Evolutionary conservation across 495 filamentous ascomycete species (phyloP).

Genomic region (Amorphotheca resinae): DNA sequence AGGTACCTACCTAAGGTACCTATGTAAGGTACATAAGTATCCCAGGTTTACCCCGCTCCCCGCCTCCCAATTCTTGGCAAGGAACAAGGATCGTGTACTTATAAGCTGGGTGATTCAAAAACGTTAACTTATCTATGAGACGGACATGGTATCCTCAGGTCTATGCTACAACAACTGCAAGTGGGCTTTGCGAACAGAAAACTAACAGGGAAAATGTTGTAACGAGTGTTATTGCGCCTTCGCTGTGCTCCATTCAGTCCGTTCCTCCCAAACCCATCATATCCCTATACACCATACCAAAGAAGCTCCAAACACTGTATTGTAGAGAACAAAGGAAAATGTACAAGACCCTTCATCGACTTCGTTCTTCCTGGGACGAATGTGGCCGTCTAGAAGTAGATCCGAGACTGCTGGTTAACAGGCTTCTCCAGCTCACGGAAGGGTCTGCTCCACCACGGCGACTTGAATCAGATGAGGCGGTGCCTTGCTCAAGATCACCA

Average conservation of each 20-base stretch:
- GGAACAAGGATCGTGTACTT: too few species aligned
- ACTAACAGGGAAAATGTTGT: conserved; percentile 4
- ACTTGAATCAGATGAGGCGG: conserved; percentile 1
- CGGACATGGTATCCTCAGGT: conserved; percentile 10
- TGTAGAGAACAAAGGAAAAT: background rate
- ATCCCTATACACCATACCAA: conserved; percentile 18
- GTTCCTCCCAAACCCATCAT: conserved; percentile 7
- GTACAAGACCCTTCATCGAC: conserved; percentile 5
- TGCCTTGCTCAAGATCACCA: conserved; percentile 16
- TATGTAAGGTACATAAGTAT: too few species aligned
- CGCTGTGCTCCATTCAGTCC: conserved; percentile 19
- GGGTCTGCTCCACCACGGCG: conserved; percentile 4
- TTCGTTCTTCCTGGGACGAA: conserved; percentile 14
- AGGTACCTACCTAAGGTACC: too few species aligned
- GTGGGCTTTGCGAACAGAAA: background rate
- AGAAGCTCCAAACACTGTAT: background rate
- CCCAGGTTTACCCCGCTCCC: too few species aligned
- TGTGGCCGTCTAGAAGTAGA: conserved; percentile 10
- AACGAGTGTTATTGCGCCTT: conserved; percentile 21
- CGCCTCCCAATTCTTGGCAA: too few species aligned
- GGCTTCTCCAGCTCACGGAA: conserved; percentile 13
- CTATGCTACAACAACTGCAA: conserved; percentile 13
- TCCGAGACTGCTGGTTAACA: conserved; percentile 14
- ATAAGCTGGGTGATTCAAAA: too few species aligned
- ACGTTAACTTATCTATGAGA: conserved; percentile 6